Evolutionary conservation across 108 stramenopile genomes (phyloP).

Genomic region (Mayamaea pseudoterrestris): DNA sequence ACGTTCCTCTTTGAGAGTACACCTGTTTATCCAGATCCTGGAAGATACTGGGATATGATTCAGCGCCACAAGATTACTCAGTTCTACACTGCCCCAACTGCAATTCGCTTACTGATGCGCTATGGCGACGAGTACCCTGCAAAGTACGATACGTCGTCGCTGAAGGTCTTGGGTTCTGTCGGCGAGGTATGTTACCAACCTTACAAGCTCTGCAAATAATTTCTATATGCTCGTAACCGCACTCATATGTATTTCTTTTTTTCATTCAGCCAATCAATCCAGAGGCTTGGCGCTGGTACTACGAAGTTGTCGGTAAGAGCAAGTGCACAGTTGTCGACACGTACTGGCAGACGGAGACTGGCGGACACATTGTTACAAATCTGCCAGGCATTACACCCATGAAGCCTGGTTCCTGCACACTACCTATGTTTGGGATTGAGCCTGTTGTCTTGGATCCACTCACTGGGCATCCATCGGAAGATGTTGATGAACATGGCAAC

Average conservation of each 20-base stretch:
- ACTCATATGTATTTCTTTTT: too few relatives aligned
- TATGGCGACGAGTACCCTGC: conserved; percentile 69
- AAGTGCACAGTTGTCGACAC: conserved; percentile 92
- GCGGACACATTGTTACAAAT: conserved; percentile 91
- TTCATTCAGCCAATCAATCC: conserved; percentile 99
- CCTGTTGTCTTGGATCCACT: conserved; percentile 81
- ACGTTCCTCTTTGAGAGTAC: conserved; percentile 92
- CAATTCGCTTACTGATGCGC: conserved; percentile 94
- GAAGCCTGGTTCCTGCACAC: conserved; percentile 91
- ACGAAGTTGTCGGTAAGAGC: conserved; percentile 79
- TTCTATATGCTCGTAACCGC: too few relatives aligned
- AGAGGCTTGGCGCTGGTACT: conserved; percentile 98
- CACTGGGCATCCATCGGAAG: conserved; percentile 37
- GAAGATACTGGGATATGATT: conserved; percentile 92
- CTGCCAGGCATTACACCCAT: conserved; percentile 90
- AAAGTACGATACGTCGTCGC: conserved; percentile 74
- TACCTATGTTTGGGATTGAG: conserved; percentile 93
- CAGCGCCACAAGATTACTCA: conserved; percentile 80
- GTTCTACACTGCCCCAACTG: conserved; percentile 90
- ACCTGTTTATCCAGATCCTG: conserved; percentile 88
- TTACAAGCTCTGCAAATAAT: too few relatives aligned
- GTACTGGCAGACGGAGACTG: conserved; percentile 99
- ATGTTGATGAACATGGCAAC: conserved; percentile 27
- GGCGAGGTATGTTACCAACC: too few relatives aligned
- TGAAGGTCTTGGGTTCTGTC: conserved; percentile 89